Conservation (phyloP, 2,329 filamentous ascomycete genomes). For the Aspergillus brunneoviolaceus region DNA sequence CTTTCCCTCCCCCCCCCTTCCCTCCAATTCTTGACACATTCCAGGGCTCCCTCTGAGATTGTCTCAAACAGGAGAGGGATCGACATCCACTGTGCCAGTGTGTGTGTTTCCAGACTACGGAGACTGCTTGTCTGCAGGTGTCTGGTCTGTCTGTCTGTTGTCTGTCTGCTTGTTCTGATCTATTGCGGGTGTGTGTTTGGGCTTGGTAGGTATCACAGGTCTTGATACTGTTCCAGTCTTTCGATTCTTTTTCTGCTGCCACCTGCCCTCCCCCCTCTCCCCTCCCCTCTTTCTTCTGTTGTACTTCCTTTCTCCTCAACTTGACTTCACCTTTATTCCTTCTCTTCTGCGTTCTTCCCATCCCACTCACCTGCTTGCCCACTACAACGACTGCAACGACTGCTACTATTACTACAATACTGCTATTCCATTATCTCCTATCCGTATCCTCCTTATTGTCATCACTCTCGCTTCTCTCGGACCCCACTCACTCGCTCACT, state of each 20-base stretch:
- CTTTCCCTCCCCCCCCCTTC: too few relatives aligned
- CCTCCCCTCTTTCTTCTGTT: neutral
- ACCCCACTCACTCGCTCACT: neutral
- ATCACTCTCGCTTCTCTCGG: neutral
- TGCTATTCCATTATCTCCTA: neutral
- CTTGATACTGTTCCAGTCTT: neutral
- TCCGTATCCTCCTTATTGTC: neutral
- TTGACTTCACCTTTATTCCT: neutral
- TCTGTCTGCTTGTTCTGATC: neutral
- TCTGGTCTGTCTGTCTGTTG: too few relatives aligned
- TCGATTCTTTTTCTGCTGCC: neutral
- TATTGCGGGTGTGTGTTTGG: neutral
- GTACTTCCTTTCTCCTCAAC: neutral
- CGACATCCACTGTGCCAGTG: too few relatives aligned
- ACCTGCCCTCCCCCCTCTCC: neutral
- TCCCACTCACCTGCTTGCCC: neutral
- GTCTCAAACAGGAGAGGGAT: too few relatives aligned
- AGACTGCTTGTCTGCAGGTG: too few relatives aligned
- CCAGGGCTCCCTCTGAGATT: neutral
- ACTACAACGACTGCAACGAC: too few relatives aligned
- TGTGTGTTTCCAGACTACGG: too few relatives aligned
- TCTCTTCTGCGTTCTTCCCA: neutral
- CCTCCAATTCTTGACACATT: neutral
- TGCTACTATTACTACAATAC: too few relatives aligned
- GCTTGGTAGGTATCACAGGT: neutral